Conservation (phyloP, 106 monocot species). For the Gastrodia elata region DNA sequence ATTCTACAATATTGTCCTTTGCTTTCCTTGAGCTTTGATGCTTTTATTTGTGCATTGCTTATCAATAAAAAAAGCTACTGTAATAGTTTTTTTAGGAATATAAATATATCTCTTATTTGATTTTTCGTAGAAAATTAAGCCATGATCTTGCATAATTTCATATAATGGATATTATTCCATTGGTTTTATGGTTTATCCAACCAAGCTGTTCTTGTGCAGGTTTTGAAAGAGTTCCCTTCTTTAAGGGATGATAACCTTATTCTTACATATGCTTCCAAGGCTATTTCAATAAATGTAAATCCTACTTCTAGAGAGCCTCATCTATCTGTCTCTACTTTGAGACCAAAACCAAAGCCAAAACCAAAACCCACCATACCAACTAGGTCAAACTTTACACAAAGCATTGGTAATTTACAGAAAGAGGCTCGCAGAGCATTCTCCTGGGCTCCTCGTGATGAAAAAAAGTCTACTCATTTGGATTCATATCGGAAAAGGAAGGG, state of each 20-base stretch:
- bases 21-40: neutral
- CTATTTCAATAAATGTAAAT: constrained; percentile 57
- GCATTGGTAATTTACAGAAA: constrained; percentile 77
- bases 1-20: neutral
- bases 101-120: neutral
- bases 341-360: constrained; percentile 70
- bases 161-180: neutral
- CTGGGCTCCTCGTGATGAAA: constrained; percentile 77
- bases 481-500: constrained; percentile 72
- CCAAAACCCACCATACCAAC: constrained; percentile 26
- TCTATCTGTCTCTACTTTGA: constrained; percentile 42
- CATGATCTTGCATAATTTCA: neutral
- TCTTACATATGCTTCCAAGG: constrained; percentile 68
- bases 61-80: neutral
- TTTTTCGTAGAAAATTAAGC: neutral
- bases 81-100: neutral
- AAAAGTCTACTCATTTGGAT: constrained; percentile 46
- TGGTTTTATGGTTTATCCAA: neutral
- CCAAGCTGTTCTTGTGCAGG: constrained; percentile 31
- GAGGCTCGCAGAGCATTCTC: constrained; percentile 85
- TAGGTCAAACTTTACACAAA: constrained; percentile 57
- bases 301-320: constrained; percentile 60
- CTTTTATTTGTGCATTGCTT: neutral
- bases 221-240: constrained; percentile 83
- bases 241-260: constrained; percentile 75